Evolutionary conservation across 2,329 filamentous ascomycete species (phyloP).

Genomic region (Fusarium praegraminearum): DNA sequence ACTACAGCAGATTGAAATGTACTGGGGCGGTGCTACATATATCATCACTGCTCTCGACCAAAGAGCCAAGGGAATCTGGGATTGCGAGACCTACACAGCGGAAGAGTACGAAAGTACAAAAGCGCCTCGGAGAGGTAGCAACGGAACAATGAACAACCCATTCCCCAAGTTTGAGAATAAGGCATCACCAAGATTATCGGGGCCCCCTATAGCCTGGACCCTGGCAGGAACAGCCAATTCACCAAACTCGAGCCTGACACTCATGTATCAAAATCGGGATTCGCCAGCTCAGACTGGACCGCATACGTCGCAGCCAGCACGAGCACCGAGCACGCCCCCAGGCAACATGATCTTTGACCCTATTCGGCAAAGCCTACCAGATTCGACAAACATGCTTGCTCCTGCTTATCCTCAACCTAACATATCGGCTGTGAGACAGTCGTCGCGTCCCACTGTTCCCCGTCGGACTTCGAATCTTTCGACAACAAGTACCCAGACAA

Average conservation of each 20-base stretch:
- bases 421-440: conserved; percentile 61
- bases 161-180: conserved; percentile 61
- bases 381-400: conserved; percentile 61
- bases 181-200: conserved; percentile 61
- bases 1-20: conserved; percentile 81
- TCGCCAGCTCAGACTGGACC: conserved; percentile 1
- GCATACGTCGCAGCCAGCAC: conserved; percentile 22
- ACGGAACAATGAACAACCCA: conserved; percentile 51
- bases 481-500: conserved; percentile 33
- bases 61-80: conserved; percentile 87
- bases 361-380: conserved; percentile 67
- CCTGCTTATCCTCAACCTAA: conserved; percentile 63
- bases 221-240: conserved; percentile 90
- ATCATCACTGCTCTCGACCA: conserved; percentile 89
- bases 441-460: conserved; percentile 50
- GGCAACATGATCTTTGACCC: conserved; percentile 72
- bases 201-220: conserved; percentile 79
- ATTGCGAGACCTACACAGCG: conserved; percentile 74
- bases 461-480: conserved; percentile 46
- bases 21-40: conserved; percentile 89
- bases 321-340: conserved; percentile 62
- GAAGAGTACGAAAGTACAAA: conserved; percentile 84
- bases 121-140: conserved; percentile 59
- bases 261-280: conserved; percentile 75
- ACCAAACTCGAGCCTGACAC: conserved; percentile 83